phyloP scores from a whole-genome alignment of 345 rosid genomes.

The Lepidium sativum region DNA sequence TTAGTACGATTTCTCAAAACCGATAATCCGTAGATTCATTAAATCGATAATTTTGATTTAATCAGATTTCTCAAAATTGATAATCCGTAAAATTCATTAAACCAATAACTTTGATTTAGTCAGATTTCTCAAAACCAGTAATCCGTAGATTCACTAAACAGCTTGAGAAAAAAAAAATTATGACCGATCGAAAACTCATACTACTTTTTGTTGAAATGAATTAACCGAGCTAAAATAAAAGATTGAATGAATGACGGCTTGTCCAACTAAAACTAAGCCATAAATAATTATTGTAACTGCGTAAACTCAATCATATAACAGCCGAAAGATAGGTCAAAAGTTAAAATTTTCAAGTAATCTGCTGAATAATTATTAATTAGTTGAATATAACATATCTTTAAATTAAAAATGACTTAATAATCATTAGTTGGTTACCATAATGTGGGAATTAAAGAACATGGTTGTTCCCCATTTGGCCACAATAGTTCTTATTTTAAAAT shows the following conservation, averaged over 20 bases:
- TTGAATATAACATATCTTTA: background rate
- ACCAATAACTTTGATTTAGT: no score
- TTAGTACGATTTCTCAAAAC: no score
- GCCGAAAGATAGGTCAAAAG: background rate
- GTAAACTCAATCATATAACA: background rate
- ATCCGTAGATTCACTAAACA: no score
- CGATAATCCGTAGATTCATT: no score
- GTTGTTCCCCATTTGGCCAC: slow-evolving; percentile 1
- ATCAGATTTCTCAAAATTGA: no score
- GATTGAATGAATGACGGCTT: slow-evolving; percentile 19
- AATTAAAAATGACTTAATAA: background rate
- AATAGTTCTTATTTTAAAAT: background rate
- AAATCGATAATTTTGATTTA: no score
- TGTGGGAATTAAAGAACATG: slow-evolving; percentile 21
- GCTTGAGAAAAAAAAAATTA: no score
- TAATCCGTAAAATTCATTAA: no score
- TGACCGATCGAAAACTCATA: no score
- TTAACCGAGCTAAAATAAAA: no score
- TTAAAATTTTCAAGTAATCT: background rate
- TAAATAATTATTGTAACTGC: background rate
- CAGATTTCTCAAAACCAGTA: no score
- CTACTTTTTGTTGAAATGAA: no score
- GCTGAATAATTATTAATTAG: background rate
- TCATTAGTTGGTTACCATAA: slow-evolving; percentile 13
- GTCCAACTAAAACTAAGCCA: background rate